A percentile compares a stretch with the other conserved stretches of the same genome.
Conservation (phyloP, 2,329 filamentous ascomycete species). For the Fusarium mexicanum region DNA sequence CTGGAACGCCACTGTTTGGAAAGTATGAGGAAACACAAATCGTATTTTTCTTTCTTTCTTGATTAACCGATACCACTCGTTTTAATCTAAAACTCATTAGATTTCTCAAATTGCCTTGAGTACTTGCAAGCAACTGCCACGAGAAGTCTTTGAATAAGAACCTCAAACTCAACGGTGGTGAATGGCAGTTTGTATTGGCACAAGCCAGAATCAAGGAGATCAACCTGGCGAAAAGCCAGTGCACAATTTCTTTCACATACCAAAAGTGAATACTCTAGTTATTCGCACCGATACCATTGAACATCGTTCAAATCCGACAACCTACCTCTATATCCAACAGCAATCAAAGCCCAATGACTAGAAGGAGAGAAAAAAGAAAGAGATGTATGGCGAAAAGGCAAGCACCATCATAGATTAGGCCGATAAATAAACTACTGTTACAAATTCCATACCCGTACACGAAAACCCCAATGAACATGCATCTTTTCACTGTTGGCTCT, state of each 20-base stretch:
- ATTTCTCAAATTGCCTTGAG: neutral
- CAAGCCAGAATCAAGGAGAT: neutral
- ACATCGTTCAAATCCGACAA: neutral
- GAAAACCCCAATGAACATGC: slow-evolving; percentile 16
- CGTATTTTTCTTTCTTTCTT: slow-evolving; percentile 12
- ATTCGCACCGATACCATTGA: neutral
- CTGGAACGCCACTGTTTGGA: neutral
- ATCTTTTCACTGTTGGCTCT: neutral
- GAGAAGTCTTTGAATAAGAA: neutral
- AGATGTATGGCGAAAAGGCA: neutral
- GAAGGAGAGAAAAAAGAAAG: neutral
- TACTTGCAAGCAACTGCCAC: neutral
- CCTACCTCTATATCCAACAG: neutral
- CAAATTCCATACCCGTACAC: slow-evolving; percentile 25
- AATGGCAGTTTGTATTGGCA: neutral
- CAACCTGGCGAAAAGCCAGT: neutral
- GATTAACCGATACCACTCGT: neutral
- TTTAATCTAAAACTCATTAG: neutral
- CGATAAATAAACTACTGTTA: slow-evolving; percentile 32
- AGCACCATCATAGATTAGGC: slow-evolving; percentile 26
- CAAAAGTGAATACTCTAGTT: neutral
- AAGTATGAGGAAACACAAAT: neutral
- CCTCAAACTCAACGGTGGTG: neutral
- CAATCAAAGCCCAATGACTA: neutral
- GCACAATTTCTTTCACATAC: neutral